Evolutionary conservation across 257 asterid genomes (phyloP).

Genomic region (Oldenlandia corymbosa): DNA sequence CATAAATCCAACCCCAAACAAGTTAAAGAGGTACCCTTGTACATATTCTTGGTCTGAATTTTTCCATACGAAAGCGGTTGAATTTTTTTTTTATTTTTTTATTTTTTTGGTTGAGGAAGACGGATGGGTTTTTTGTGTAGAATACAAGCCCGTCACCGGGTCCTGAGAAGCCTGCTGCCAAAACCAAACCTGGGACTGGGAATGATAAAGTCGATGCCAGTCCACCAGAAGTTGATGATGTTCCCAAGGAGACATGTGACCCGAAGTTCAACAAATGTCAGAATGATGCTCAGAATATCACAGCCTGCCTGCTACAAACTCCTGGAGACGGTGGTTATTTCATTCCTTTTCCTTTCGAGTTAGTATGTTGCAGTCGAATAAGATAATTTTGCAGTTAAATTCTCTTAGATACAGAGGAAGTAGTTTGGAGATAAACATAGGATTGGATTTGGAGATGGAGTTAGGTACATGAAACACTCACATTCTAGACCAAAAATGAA

Average conservation of each 20-base stretch:
- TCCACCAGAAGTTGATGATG: not conserved
- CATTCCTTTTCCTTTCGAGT: not conserved
- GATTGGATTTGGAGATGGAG: not conserved
- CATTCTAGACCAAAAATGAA: no score
- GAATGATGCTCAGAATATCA: constrained; percentile 30
- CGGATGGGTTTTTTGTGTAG: constrained; percentile 16
- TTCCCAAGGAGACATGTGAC: constrained; percentile 21
- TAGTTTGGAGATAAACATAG: not conserved
- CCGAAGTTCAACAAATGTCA: constrained; percentile 33
- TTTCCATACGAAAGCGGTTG: not conserved
- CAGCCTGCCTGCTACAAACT: constrained; percentile 47
- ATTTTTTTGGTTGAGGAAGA: no score
- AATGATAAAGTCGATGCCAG: not conserved
- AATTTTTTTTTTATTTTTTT: not conserved
- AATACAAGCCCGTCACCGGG: constrained; percentile 15
- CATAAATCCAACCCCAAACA: constrained; percentile 9
- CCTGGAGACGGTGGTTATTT: constrained; percentile 29
- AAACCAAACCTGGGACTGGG: not conserved
- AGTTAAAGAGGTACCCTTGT: constrained; percentile 7
- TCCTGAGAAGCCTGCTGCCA: constrained; percentile 11
- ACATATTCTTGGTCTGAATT: not conserved
- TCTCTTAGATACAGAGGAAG: not conserved
- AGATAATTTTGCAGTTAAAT: not conserved
- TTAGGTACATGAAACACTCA: not conserved
- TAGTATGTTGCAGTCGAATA: no score